A percentile compares a stretch with the other conserved stretches of the same genome.
Evolutionary conservation across 2,329 filamentous ascomycete species (phyloP).

Genomic region (Nigrospora sphaerica): DNA sequence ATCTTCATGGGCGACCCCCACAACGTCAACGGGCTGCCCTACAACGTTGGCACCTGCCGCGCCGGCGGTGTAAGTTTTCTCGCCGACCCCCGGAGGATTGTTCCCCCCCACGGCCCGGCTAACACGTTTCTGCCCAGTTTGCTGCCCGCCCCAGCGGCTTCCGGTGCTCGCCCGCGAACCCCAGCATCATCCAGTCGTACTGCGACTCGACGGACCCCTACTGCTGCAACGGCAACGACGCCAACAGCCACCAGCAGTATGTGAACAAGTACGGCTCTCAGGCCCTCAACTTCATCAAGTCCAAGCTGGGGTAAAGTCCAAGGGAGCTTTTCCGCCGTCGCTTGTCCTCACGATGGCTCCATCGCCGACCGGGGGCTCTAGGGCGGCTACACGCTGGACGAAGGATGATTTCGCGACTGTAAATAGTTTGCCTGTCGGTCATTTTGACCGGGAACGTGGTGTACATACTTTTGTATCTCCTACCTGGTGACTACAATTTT

Average conservation of each 20-base stretch:
- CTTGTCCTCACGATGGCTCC: too few species aligned
- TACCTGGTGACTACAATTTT: too few species aligned
- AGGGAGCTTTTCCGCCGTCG: too few species aligned
- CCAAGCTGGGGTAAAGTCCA: constrained; percentile 7
- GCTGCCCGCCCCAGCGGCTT: constrained; percentile 52
- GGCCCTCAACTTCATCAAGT: constrained; percentile 53
- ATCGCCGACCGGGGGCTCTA: too few species aligned
- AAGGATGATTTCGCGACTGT: too few species aligned
- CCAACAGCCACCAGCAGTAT: constrained; percentile 55
- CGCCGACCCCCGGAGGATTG: not conserved
- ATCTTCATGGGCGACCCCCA: constrained; percentile 59
- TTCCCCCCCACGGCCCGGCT: not conserved
- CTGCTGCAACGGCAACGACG: constrained; percentile 58
- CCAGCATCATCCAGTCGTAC: constrained; percentile 53
- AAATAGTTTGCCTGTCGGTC: too few species aligned
- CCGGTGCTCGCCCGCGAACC: constrained; percentile 41
- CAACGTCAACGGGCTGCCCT: constrained; percentile 45
- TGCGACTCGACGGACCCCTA: constrained; percentile 58
- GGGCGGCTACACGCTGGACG: too few species aligned
- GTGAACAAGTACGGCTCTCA: constrained; percentile 54
- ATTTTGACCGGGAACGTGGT: too few species aligned
- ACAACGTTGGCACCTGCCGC: constrained; percentile 54
- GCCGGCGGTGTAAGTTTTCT: constrained; percentile 46
- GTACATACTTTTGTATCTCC: too few species aligned
- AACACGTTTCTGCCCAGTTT: constrained; percentile 36